phyloP scores from a whole-genome alignment of 352 stramenopile genomes.

The Plasmopara halstedii region DNA sequence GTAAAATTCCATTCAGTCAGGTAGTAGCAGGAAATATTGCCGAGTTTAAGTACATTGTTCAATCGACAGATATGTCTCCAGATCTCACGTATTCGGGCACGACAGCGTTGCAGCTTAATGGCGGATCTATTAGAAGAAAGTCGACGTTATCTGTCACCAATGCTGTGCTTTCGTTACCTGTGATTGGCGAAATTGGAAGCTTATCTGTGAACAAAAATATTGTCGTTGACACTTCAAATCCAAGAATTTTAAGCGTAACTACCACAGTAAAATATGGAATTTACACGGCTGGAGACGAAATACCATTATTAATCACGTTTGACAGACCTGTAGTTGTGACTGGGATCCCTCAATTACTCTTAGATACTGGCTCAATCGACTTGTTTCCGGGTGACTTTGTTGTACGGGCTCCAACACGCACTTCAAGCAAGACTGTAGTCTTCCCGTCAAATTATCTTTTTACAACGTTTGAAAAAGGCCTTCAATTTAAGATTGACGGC shows the following conservation, averaged over 20 bases:
- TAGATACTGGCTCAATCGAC: constrained; percentile 44
- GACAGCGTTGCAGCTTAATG: constrained; percentile 46
- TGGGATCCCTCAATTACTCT: constrained; percentile 31
- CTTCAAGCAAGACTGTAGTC: constrained; percentile 28
- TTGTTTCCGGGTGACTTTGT: constrained; percentile 49
- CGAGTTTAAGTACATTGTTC: constrained; percentile 70
- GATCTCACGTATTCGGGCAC: constrained; percentile 56
- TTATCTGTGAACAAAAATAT: constrained; percentile 66
- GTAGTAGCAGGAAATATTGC: constrained; percentile 38
- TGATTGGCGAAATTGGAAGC: constrained; percentile 48
- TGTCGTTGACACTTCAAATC: constrained; percentile 55
- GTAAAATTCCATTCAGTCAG: constrained; percentile 45
- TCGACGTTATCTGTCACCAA: constrained; percentile 44
- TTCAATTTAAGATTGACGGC: constrained; percentile 50
- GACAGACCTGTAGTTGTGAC: constrained; percentile 52
- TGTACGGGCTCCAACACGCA: constrained; percentile 22
- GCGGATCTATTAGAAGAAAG: constrained; percentile 42
- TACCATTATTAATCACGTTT: constrained; percentile 51
- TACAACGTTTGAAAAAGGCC: constrained; percentile 23
- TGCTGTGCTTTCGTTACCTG: constrained; percentile 38
- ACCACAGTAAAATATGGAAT: constrained; percentile 21
- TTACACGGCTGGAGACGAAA: constrained; percentile 59
- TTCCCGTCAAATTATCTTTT: constrained; percentile 48
- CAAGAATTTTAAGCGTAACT: constrained; percentile 36
- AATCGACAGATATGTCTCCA: constrained; percentile 54